Evolutionary conservation across 164 flowering plant genomes (phyloP), one percentile per base, ranked within the genome.

Genomic region (Nelumbo lutea): DNA sequence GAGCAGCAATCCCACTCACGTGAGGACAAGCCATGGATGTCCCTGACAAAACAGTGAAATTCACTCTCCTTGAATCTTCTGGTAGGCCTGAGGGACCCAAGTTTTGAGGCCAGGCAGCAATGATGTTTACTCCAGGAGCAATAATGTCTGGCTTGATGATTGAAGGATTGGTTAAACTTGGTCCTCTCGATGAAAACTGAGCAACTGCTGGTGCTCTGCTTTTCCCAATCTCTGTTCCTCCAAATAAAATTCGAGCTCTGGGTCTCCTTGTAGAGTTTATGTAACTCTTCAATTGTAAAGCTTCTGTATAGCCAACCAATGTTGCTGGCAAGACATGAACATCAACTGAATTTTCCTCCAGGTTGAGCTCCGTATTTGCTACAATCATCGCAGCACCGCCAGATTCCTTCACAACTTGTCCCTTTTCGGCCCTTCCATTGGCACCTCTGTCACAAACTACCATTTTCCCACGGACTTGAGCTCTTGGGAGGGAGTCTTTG

Each of bases 21-120:
- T 95, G 98, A 6, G 98, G 98, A 72, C 96, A 95, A 13, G 98
- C 82, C 98, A 95, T 95, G 70, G 98, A 95, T 46, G 98, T 95
- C 11, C 98, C 97, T 0, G 97, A 92, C 90, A 95, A 77, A 75
- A 90, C 88, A 1, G 86, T 85, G 87, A 90, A 95, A 71, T 90
- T 83, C 55, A 79, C 90, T 69, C 86, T 89, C 73, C 98, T 82
- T 43, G 82, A 40, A 82, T 91, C 98, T 72, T 83, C 89, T 1
- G 85, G 90, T 61, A 94, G 91, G 62, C 88, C 89, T 2, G 83
- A 79, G 9, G 98, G 96, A 8, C 96, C 97, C 41, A 91, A 61
- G 75, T 91, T 94, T 70, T 84, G 88, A 6, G 98, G 97, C 97
- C 97, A 91, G 41, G 98, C 98, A 57, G 97, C 98, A 38, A 91